phyloP scores from a whole-genome alignment of 1,284 basidiomycete species.

The Leccinum pachyderme region DNA sequence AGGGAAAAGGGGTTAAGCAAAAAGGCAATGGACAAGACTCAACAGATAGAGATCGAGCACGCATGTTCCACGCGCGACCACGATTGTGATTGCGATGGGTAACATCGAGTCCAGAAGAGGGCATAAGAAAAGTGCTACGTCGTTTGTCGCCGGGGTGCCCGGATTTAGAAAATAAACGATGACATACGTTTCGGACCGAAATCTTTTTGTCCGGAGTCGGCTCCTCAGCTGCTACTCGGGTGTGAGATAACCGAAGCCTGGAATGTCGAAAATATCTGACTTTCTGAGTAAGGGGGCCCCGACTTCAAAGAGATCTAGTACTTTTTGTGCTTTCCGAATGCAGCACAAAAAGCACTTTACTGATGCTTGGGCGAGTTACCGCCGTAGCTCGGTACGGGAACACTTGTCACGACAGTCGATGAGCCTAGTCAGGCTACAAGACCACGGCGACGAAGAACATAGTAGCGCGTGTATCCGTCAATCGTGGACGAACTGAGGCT shows the following conservation, averaged over 20 bases:
- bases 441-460: not conserved
- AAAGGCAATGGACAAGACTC: not conserved
- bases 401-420: not conserved
- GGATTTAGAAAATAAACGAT: not conserved
- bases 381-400: not conserved
- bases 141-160: not conserved
- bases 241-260: not conserved
- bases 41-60: not conserved
- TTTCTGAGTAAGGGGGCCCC: too few species aligned
- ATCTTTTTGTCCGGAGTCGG: not conserved
- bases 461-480: not conserved
- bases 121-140: not conserved
- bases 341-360: too few species aligned
- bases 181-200: not conserved
- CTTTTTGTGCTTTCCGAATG: too few species aligned
- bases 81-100: not conserved
- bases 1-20: not conserved
- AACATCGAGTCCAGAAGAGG: not conserved
- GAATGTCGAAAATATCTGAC: not conserved
- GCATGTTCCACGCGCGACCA: not conserved
- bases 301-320: too few species aligned
- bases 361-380: not conserved
- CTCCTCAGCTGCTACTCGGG: not conserved
- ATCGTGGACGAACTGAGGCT: not conserved
- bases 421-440: not conserved